Evolutionary conservation across 202 grass and related monocot species (phyloP).

Genomic region (Musa balbisiana): DNA sequence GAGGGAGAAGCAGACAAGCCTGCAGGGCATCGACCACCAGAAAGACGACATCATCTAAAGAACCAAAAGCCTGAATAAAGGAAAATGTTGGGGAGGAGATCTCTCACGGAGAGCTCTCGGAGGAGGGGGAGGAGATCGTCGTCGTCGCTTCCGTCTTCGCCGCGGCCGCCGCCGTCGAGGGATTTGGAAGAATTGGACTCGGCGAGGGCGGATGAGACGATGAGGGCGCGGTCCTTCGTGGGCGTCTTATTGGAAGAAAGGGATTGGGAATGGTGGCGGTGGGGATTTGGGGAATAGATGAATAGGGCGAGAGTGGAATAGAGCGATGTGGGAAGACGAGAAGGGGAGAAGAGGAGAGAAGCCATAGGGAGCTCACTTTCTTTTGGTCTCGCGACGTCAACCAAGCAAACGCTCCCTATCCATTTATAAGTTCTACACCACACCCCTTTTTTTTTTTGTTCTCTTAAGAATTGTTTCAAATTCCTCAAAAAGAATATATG

Average conservation of each 20-base stretch:
- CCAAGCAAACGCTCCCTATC: neutral
- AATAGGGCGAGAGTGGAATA: neutral
- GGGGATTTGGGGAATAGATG: neutral
- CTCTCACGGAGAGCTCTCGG: constrained; percentile 49
- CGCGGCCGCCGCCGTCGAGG: neutral
- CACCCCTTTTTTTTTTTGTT: too few relatives aligned
- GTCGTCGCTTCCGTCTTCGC: constrained; percentile 1
- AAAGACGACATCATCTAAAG: neutral
- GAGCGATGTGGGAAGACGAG: constrained; percentile 4
- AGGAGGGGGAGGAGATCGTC: constrained; percentile 42
- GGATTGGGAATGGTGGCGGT: neutral
- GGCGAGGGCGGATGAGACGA: constrained; percentile 27
- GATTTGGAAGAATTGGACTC: constrained; percentile 50
- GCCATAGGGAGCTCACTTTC: constrained; percentile 7
- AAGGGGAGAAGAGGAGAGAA: constrained; percentile 7
- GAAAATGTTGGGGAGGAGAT: too few relatives aligned
- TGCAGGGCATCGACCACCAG: constrained; percentile 14
- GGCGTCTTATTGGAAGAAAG: neutral
- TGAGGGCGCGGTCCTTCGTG: constrained; percentile 3
- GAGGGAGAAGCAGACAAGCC: constrained; percentile 50
- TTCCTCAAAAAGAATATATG: too few relatives aligned
- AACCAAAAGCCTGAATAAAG: neutral
- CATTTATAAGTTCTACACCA: neutral
- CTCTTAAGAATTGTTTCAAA: too few relatives aligned
- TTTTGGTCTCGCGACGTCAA: too few relatives aligned